Evolutionary conservation across 2,329 filamentous ascomycete species (phyloP), one percentile per base, ranked within the genome.

Genomic region (Gnomoniopsis sp.): DNA sequence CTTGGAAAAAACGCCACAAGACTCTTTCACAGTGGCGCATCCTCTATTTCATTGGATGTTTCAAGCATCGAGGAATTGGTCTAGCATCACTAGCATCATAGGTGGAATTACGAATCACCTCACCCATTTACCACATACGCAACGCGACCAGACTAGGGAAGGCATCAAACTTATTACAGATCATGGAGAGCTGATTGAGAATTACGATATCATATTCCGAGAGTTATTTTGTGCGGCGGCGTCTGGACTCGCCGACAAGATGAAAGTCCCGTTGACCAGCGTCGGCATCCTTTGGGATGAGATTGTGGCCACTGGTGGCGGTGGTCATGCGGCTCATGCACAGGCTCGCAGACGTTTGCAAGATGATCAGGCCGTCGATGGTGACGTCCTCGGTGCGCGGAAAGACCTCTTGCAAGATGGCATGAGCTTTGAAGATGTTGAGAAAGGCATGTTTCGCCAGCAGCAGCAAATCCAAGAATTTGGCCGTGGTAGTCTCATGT

Each of bases 41-140:
- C 85, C 89, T 0, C 85, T 93, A 1, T 96, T 95, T 72, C 85
- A 92, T 52, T 96, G 92, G 92, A 88, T 95, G 67, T 96, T 90
- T 69, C 84, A 89, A 58, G 89, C 91, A 2, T 90, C 89, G 7
- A 82, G 87, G 59, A 88, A 92, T 70, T 96, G 92, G 92, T 69
- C 74, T 8, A 82, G 84, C 44, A 80, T 96, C 26, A 79, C 79
- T 56, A 83, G 85, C 48, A 77, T 95, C 6, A 78, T 96, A 23
- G 83, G 83, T 7, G 83, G 82, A 46, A 96, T 96, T 88, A 81
- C 82, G 55, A 79, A 79, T 43, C 90, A 95, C 64, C 72, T 96
- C n/a, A 74, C 80, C 65, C 64, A 78, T 69, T 68, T 83, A 62
- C 72, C 78, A 7, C 71, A 72, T 51, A 65, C 66, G 50, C 66